These are phyloP conservation scores for Rhynchosporium agropyri DNA, from an alignment of 2,329 filamentous ascomycete genomes.

Conservation along the genomic window DNA sequence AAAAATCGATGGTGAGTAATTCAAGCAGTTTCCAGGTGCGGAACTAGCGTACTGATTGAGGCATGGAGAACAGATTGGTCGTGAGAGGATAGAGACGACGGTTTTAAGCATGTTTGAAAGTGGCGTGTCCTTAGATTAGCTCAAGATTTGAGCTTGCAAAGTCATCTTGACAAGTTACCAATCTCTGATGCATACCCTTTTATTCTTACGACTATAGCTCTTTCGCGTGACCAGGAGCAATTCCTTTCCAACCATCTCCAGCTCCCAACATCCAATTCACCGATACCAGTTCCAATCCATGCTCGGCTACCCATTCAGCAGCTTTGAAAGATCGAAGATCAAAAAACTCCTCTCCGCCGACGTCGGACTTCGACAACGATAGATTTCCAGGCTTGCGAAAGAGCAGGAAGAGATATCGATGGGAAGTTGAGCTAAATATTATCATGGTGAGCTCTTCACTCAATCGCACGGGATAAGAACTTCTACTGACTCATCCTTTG, in stretches of 20 bases:
- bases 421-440: slow-evolving; percentile 7
- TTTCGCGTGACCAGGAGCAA: slow-evolving; percentile 9
- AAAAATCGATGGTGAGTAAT: slow-evolving; percentile 31
- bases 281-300: slow-evolving; percentile 18
- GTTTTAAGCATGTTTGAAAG: not conserved
- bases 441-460: not conserved
- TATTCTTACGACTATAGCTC: not conserved
- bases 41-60: slow-evolving; percentile 15
- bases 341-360: slow-evolving; percentile 20
- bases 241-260: slow-evolving; percentile 14
- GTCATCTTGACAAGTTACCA: not conserved
- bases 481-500: slow-evolving; percentile 15
- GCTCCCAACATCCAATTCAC: slow-evolving; percentile 19
- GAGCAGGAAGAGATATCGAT: slow-evolving; percentile 20
- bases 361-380: slow-evolving; percentile 13
- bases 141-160: too few relatives aligned
- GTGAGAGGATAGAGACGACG: not conserved
- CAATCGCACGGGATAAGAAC: not conserved
- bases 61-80: not conserved
- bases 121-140: too few relatives aligned
- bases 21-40: slow-evolving; percentile 34
- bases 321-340: slow-evolving; percentile 19
- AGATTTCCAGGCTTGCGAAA: slow-evolving; percentile 16
- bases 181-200: not conserved
- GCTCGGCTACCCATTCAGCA: slow-evolving; percentile 19